These are phyloP conservation scores for Mayamaea pseudoterrestris DNA, from an alignment of 108 stramenopile genomes.

Conservation along the genomic window DNA sequence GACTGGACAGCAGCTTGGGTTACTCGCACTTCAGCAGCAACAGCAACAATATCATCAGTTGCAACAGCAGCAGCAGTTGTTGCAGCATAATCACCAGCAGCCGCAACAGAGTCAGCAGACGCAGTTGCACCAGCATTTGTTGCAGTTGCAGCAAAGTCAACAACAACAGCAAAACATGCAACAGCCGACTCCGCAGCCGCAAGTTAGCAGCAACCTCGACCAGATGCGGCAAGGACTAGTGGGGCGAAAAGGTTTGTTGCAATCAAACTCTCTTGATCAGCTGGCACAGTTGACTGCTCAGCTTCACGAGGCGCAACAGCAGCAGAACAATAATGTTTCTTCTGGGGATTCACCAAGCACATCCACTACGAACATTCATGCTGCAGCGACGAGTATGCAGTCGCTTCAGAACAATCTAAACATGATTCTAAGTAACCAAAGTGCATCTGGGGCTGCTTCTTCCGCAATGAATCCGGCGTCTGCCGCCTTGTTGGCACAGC, in stretches of 20 bases:
- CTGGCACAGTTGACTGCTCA: too few species aligned
- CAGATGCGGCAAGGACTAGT: too few species aligned
- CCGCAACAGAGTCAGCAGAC: neutral
- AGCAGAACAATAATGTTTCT: too few species aligned
- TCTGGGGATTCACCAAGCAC: too few species aligned
- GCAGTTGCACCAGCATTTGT: neutral
- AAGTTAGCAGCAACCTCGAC: too few species aligned
- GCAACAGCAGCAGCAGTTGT: constrained; percentile 15
- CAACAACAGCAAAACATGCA: neutral
- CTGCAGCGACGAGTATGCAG: constrained; percentile 1
- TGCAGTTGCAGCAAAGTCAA: neutral
- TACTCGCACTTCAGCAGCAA: constrained; percentile 16
- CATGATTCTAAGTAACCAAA: too few species aligned
- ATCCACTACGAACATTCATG: constrained; percentile 1
- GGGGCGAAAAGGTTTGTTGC: too few species aligned
- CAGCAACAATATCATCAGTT: constrained; percentile 7
- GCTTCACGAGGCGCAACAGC: too few species aligned
- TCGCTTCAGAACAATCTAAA: too few species aligned
- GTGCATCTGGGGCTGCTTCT: constrained; percentile 8
- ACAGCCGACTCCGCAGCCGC: constrained; percentile 3
- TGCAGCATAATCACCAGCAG: constrained; percentile 21
- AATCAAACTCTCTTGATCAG: too few species aligned
- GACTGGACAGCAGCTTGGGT: neutral
- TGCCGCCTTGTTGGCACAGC: constrained; percentile 4
- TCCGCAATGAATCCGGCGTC: constrained; percentile 13